These are phyloP conservation scores for Zychaea mexicana DNA, from an alignment of 371 early-diverging fungal genomes.

Conservation along the genomic window DNA sequence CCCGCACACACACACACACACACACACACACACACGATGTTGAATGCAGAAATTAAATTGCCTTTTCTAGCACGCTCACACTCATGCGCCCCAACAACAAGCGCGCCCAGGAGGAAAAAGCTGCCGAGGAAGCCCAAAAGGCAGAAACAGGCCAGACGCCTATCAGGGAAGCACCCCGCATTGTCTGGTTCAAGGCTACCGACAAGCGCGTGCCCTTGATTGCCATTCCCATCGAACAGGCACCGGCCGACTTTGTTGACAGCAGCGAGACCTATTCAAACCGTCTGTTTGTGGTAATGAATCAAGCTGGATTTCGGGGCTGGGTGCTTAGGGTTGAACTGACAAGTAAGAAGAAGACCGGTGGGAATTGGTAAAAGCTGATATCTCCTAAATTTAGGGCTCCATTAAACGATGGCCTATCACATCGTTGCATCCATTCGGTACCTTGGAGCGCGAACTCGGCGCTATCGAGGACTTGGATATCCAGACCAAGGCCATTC, in stretches of 20 bases:
- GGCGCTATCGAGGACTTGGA: slow-evolving; percentile 71
- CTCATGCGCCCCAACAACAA: slow-evolving; percentile 63
- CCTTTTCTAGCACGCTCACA: slow-evolving; percentile 43
- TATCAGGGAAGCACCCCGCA: slow-evolving; percentile 46
- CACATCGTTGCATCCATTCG: slow-evolving; percentile 69
- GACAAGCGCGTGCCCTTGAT: slow-evolving; percentile 83
- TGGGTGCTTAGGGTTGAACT: neutral
- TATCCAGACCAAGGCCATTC: slow-evolving; percentile 68
- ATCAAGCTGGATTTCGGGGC: neutral
- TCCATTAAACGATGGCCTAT: slow-evolving; percentile 73
- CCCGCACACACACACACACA: no score
- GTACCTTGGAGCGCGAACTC: slow-evolving; percentile 58
- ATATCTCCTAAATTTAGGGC: slow-evolving; percentile 29
- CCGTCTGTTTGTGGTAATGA: slow-evolving; percentile 47
- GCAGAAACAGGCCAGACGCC: slow-evolving; percentile 22
- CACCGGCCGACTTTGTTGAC: slow-evolving; percentile 68
- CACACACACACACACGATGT: no score
- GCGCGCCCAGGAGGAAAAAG: slow-evolving; percentile 53
- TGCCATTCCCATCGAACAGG: slow-evolving; percentile 73
- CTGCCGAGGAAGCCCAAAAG: slow-evolving; percentile 36
- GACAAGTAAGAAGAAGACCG: neutral
- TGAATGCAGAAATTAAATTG: no score
- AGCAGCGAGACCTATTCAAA: slow-evolving; percentile 57
- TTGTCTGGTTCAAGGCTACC: slow-evolving; percentile 86
- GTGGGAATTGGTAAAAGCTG: neutral